Conservation (phyloP, 2,329 filamentous ascomycete genomes). For the Helicocarpus griseus region DNA sequence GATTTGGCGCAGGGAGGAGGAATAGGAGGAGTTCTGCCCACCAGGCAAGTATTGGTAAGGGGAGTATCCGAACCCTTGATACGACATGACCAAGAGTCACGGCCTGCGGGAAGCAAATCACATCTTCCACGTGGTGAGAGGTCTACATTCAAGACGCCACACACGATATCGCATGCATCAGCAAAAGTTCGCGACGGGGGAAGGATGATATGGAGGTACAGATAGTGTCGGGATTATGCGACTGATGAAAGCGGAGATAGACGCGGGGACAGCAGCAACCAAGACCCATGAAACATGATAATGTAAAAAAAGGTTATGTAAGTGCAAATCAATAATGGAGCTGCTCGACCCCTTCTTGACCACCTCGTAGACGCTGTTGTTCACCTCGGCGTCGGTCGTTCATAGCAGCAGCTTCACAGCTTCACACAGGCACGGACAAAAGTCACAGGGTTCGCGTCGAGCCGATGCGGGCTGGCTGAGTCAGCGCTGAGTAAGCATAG, state of each 20-base stretch:
- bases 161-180: not conserved
- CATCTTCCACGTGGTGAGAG: not conserved
- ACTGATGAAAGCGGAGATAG: not conserved
- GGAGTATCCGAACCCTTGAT: constrained; percentile 10
- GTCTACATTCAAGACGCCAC: not conserved
- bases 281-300: too few species aligned
- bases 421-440: too few species aligned
- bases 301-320: too few species aligned
- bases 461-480: not conserved
- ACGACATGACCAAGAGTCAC: constrained; percentile 8
- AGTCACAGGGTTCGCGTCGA: not conserved
- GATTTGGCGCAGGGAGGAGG: constrained; percentile 3
- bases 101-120: not conserved
- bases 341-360: too few species aligned
- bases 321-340: too few species aligned
- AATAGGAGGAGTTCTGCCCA: constrained; percentile 2
- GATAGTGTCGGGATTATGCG: not conserved
- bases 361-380: too few species aligned
- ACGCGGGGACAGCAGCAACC: not conserved
- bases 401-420: too few species aligned
- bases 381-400: too few species aligned
- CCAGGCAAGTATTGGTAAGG: constrained; percentile 7
- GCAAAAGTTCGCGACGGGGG: not conserved
- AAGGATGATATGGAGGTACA: not conserved
- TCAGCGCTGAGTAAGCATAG: constrained; percentile 9